Evolutionary conservation across 495 filamentous ascomycete genomes (phyloP).

Genomic region (Lindgomyces ingoldianus): DNA sequence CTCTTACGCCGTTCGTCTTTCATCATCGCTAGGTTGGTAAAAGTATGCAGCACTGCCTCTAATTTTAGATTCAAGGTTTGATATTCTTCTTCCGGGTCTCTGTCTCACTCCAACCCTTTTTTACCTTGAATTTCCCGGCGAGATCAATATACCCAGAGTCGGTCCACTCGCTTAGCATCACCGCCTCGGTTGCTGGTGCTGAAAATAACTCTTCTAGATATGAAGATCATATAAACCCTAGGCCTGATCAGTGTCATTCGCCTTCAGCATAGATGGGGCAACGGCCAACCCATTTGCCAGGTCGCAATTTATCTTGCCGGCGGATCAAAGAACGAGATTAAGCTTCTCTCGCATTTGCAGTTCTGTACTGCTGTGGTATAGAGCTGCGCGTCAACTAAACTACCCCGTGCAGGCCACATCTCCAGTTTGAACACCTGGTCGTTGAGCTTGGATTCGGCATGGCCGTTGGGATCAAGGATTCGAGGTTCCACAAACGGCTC

Average conservation of each 20-base stretch:
- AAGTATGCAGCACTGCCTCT: background rate
- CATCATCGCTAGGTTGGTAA: background rate
- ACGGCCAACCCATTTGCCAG: conserved; percentile 2
- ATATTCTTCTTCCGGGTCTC: conserved; percentile 4
- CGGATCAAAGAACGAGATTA: conserved; percentile 9
- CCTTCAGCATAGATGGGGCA: background rate
- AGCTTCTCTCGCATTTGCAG: conserved; percentile 10
- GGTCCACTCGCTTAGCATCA: conserved; percentile 11
- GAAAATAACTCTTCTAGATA: conserved; percentile 23
- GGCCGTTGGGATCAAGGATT: conserved; percentile 7
- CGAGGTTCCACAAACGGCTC: conserved; percentile 8
- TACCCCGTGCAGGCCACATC: background rate
- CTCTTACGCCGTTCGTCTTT: conserved; percentile 4
- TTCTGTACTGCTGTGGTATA: background rate
- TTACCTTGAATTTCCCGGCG: background rate
- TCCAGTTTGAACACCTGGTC: background rate
- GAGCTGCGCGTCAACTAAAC: background rate
- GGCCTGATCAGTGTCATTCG: background rate
- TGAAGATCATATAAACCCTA: conserved; percentile 14
- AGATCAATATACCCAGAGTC: conserved; percentile 18
- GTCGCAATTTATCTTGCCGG: conserved; percentile 3
- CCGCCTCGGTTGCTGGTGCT: conserved; percentile 16
- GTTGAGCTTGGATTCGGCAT: background rate
- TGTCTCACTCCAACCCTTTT: conserved; percentile 5
- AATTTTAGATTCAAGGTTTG: conserved; percentile 9